Base-by-base conservation (phyloP, 2,329 filamentous ascomycete species). In the Colletotrichum filicis region DNA sequence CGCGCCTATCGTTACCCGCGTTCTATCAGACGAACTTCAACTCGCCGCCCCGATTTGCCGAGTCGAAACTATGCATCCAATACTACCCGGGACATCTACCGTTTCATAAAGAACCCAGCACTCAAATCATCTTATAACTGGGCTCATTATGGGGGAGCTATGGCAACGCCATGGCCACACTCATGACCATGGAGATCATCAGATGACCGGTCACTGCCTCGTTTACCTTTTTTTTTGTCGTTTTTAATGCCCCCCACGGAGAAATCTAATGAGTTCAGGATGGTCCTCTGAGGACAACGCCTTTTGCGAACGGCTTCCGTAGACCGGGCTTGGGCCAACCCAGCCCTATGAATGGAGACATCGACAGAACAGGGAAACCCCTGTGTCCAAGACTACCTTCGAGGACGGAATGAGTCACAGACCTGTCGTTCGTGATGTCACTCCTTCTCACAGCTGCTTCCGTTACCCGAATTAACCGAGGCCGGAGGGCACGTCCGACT, bases 351-450 rank as follows among this genome's bases (percentile, higher is more conserved):
- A 49, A 49, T 49, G 42, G 19, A 49, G 42, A 49, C 8, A 4
- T 11, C 19, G 8, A 49, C 3, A 22, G 19, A 9, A 9, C 42
- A 19, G 19, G 42, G 42, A 19, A 22, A 49, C 5, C 42, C 42
- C 42, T 49, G 42, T 49, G 42, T 49, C 7, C 1, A 5, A 2
- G 19, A n/a, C 42, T 5, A 8, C 8, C 2, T 11, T 24, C 5
- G 19, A 4, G 12, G 7, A 5, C 19, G 6, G 16, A 19, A 49
- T n/a, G 19, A n/a, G 60, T 16, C 63, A 59, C 56, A 56, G 55
- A 57, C 56, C 63, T 46, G 24, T 30, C 14, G 24, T 60, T 66
- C 55, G 42, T 37, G 32, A 55, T 46, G 56, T 61, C 56, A 61
- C 28, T n/a, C 49, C 58, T 55, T 24, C 35, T 68, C 24, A n/a